Evolutionary conservation across 2,329 filamentous ascomycete species (phyloP), one percentile per base, ranked within the genome.

Genomic region (Claviceps cyperi): DNA sequence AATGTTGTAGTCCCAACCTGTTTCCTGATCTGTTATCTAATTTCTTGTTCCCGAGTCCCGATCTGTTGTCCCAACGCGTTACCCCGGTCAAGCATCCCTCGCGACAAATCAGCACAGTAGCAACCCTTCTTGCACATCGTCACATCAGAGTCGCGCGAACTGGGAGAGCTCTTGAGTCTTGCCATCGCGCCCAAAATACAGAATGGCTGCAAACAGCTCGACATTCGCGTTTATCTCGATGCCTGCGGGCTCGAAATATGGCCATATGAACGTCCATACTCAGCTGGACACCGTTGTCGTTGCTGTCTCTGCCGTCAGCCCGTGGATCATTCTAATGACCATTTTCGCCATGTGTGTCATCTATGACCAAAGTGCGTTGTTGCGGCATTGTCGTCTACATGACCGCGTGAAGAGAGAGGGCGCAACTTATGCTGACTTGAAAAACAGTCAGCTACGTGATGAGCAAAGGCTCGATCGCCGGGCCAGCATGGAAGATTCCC

Each of bases 301-400:
- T 38, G 57, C 67, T 67, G 59, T 81, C 57, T 71, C 78, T 58
- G 77, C 77, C 52, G 70, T 79, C 51, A 80, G 77, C 59, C 64
- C 66, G 32, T 73, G 76, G 66, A 82, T 83, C 54, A 73, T 88
- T 56, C 58, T 85, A 36, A 64, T 90, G 56, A 86, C 86, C 15
- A 55, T 92, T 47, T 64, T 96, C 51, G 71, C 84, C 36, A 60
- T 84, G 8, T 78, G 84, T 49, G 78, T 94, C 51, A 77, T 81
- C 53, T 97, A 96, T 66, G 91, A 97, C 68, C 91, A 97, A 72
- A 73, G 91, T 24, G 40, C 37, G 15, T n/a, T 24, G 28, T 11
- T 45, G 28, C 15, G 14, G 28, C 2, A n/a, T 24, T 19, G 36
- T 7, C 11, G 43, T 9, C 24, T 21, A 45, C 15, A 24, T 21